A percentile compares a stretch with the other conserved stretches of the same genome.
Conservation (phyloP, 1,139 yeast genomes). For the Suhomyces bribrorum region DNA sequence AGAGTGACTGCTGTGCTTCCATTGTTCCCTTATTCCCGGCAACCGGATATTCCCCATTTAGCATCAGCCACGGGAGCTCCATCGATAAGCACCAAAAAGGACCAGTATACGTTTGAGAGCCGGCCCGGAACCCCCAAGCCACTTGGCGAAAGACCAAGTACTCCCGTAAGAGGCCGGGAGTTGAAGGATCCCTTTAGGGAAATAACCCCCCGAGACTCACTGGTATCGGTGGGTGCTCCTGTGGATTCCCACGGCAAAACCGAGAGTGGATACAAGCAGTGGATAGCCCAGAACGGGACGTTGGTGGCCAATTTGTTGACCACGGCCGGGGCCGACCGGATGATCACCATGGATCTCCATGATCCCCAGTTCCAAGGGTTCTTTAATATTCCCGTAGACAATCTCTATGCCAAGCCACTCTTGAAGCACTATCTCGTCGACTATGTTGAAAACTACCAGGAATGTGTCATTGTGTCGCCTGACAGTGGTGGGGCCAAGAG, state of each 20-base stretch:
- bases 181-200: conserved; percentile 11
- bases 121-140: conserved; percentile 64
- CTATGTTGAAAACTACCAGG: conserved; percentile 69
- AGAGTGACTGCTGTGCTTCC: conserved; percentile 95
- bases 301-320: conserved; percentile 84
- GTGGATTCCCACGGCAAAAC: conserved; percentile 45
- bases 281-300: conserved; percentile 97
- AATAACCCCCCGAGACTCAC: conserved; percentile 10
- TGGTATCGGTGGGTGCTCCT: conserved; percentile 8
- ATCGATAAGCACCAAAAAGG: conserved; percentile 43
- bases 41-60: conserved; percentile 91
- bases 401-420: conserved; percentile 81
- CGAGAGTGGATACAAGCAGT: conserved; percentile 76
- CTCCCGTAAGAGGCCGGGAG: conserved; percentile 4
- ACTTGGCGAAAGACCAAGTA: conserved; percentile 13
- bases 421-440: conserved; percentile 77
- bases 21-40: conserved; percentile 92
- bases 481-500: conserved; percentile 98
- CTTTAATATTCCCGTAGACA: conserved; percentile 90
- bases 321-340: conserved; percentile 94
- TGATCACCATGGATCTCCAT: conserved; percentile 96
- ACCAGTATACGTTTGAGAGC: conserved; percentile 57
- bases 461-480: conserved; percentile 88
- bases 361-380: conserved; percentile 96
- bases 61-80: conserved; percentile 60